Evolutionary conservation across 345 rosid genomes (phyloP).

Genomic region (Streptanthus diversifolius): DNA sequence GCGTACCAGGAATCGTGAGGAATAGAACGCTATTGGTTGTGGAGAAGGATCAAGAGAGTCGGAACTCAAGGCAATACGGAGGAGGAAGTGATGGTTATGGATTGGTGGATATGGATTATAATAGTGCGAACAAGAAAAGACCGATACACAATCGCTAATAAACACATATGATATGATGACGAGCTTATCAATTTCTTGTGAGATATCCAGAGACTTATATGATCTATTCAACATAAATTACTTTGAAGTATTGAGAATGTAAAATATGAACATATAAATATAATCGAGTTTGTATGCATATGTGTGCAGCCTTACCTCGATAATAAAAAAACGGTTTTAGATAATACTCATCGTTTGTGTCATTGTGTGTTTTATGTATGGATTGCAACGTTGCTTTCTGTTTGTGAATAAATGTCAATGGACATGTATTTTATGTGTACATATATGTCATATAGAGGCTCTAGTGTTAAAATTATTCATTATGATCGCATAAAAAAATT

Average conservation of each 20-base stretch:
- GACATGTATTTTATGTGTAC: not conserved
- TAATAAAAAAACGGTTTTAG: not conserved
- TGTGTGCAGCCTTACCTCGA: not conserved
- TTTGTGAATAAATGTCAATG: constrained; percentile 15
- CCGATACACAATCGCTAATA: constrained; percentile 32
- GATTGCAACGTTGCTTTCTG: constrained; percentile 1
- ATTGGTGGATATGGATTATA: constrained; percentile 36
- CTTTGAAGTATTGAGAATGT: constrained; percentile 4
- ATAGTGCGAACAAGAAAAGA: constrained; percentile 36
- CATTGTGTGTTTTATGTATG: constrained; percentile 14
- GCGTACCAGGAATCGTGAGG: constrained; percentile 10
- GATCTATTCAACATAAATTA: not conserved
- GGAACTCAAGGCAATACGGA: constrained; percentile 3
- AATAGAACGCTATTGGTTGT: not conserved
- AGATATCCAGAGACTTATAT: constrained; percentile 19
- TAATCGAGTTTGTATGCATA: not conserved
- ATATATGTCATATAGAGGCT: not conserved
- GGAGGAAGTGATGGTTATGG: constrained; percentile 34
- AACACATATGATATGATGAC: not conserved
- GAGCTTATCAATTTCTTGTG: constrained; percentile 21
- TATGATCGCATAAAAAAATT: not conserved
- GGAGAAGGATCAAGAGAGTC: constrained; percentile 28
- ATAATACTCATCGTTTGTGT: not conserved
- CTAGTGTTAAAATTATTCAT: not conserved
- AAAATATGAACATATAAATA: constrained; percentile 4